Conservation (phyloP, 2,329 filamentous ascomycete genomes). For the Talaromyces rugulosus region DNA sequence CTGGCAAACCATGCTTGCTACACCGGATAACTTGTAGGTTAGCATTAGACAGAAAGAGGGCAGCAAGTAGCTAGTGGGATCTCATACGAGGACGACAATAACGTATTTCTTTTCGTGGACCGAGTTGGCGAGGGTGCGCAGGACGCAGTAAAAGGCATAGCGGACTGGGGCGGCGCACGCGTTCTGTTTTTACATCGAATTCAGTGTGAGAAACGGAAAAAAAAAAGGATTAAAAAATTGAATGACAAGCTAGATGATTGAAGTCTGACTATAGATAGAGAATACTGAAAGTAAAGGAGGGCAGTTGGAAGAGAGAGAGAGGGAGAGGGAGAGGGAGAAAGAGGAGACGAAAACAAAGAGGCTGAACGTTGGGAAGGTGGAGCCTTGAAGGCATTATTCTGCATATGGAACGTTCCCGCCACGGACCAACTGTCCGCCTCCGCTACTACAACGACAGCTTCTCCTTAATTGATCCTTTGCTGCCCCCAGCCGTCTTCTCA, state of each 20-base stretch:
- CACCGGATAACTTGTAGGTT: not conserved
- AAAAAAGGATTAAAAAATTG: not conserved
- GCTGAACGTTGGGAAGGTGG: no score
- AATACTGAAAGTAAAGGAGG: not conserved
- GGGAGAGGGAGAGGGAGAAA: not conserved
- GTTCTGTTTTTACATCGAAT: no score
- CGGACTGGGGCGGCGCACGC: no score
- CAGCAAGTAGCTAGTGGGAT: not conserved
- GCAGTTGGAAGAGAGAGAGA: not conserved
- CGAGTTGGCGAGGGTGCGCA: not conserved
- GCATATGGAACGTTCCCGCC: no score
- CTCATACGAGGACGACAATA: not conserved
- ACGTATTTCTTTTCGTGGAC: not conserved
- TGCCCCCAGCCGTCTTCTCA: no score
- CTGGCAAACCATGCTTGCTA: not conserved
- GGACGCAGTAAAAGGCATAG: no score
- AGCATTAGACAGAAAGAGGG: not conserved
- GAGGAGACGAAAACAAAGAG: no score
- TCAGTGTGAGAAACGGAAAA: not conserved
- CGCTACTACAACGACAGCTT: no score
- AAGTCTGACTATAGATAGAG: not conserved
- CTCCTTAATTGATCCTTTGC: no score
- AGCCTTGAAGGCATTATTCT: no score
- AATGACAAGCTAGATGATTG: not conserved
- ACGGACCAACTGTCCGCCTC: no score